Base-by-base conservation (phyloP, 2,329 filamentous ascomycete species). In the Penicillium sp. region DNA sequence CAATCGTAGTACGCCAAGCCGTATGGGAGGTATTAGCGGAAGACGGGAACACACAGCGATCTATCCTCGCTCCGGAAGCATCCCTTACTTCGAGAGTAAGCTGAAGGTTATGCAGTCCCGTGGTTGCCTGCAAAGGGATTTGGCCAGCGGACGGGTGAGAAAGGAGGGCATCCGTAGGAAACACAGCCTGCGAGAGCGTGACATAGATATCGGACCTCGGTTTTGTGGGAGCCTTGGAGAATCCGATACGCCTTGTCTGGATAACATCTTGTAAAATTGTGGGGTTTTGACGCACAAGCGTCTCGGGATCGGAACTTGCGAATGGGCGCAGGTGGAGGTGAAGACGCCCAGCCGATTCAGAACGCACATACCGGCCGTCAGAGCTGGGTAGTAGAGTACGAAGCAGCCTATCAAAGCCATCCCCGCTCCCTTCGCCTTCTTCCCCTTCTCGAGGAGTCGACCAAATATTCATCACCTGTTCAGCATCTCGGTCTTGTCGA, bases 181-280 rank as follows among this genome's bases (percentile, higher is more conserved):
- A 72, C n/a, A 83, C 75, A 0, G 88, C 86, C 48, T 88, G 83
- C 42, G 82, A 81, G 33, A 98, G 67, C 0, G 89, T 96, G 30
- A 98, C 67, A 61, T 98, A 98, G 35, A 98, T 97, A 63, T 98
- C 94, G 8, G 89, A 96, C 55, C 94, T 78, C 11, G 86, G 77
- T 60, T 88, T 90, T 0, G 85, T 89, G 0, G 93, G 91, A 2
- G 90, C 90, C 9, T 90, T 90, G 3, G 91, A 87, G 62, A 98
- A 97, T 2, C 90, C 93, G 64, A 97, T 90, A 62, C 93, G 93
- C 56, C 77, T 84, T 0, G 90, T 94, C 63, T 85, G 85, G 41
- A 77, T 76, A 44, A 97, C 79, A 36, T 85, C 83, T 35, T 94
- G 84, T 10, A 98, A 79, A 10, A 94, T 70, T 0, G 91, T 97